Base-by-base conservation (phyloP, 1,284 basidiomycete species). In the Stygiomarasmius scandens region DNA sequence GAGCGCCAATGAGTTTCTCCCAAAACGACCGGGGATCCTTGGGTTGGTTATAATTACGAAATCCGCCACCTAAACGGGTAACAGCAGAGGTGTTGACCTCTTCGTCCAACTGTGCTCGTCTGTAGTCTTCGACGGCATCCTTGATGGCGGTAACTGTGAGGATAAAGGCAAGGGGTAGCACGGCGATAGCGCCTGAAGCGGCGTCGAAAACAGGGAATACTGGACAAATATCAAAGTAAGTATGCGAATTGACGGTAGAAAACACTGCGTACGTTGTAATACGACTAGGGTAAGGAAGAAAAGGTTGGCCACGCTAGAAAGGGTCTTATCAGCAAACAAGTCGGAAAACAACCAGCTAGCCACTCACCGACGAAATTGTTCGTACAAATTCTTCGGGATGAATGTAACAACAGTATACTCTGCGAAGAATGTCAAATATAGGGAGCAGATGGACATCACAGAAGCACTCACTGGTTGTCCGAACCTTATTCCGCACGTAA, bases 351-450 rank as follows among this genome's bases (percentile, higher is more conserved):
- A 14, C 12, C 6, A 32, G 29, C 10, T 14, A 10, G 3, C 16
- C 2, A 50, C 80, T 56, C 56, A 85, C 88, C 93, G 83, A 64
- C 90, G 81, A 69, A 97, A 96, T 69, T 97, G 95, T 73, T 96
- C 93, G 62, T 87, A 91, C 61, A 96, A 74, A 70, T 96, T 96
- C 80, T 93, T 95, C n/a, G 96, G 96, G 48, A 98, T 67, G 71
- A 98, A 98, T 2, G 95, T 93, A 62, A 96, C 55, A 58, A 94
- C 70, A 29, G 95, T 97, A 75, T 98, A 98, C 74, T 97, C 92
- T 91, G 70, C 22, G 34, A 52, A 54, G 58, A 51, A 62, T 59
- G 62, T 63, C 51, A 63, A 44, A 38, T 27, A 45, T 52, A 22
- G 55, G 46, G 47, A 43, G 36, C 44, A 56, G 22, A 25, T 52